Evolutionary conservation across 768 basidiomycete genomes (phyloP).

Genomic region (Porpolomopsis calyptriformis): DNA sequence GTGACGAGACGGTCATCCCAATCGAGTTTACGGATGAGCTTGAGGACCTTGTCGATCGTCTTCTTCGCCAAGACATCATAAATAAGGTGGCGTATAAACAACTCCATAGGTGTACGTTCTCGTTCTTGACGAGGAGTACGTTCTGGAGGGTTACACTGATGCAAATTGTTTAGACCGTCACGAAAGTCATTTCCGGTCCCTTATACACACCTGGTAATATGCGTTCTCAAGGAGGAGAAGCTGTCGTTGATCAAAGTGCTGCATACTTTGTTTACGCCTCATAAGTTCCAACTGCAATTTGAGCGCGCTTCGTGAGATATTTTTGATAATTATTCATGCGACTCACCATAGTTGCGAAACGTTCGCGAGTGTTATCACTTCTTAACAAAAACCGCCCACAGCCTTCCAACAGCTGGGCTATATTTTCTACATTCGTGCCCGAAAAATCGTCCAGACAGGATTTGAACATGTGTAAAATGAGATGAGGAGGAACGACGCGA

Average conservation of each 20-base stretch:
- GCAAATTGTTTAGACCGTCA: neutral
- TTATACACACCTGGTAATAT: constrained; percentile 73
- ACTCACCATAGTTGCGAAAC: constrained; percentile 78
- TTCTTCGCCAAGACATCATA: constrained; percentile 88
- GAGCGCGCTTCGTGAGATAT: neutral
- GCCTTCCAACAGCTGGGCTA: constrained; percentile 82
- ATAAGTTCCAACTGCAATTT: constrained; percentile 71
- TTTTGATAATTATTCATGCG: neutral
- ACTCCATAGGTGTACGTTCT: constrained; percentile 73
- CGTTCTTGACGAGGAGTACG: constrained; percentile 79
- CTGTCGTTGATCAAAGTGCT: constrained; percentile 89
- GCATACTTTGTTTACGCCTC: constrained; percentile 87
- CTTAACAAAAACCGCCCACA: constrained; percentile 89
- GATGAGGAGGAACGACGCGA: constrained; percentile 76
- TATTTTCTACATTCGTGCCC: constrained; percentile 85
- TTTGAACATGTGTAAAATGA: constrained; percentile 94
- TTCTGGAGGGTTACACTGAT: constrained; percentile 93
- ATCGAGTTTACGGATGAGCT: constrained; percentile 84
- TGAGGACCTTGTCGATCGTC: constrained; percentile 92
- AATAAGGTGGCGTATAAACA: constrained; percentile 93
- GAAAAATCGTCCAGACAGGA: constrained; percentile 94
- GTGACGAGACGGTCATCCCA: constrained; percentile 74
- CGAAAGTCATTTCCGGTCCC: neutral
- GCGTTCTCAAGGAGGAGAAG: constrained; percentile 89
- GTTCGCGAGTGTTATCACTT: constrained; percentile 76